Conservation (phyloP, 257 asterid species). For the Salvia hispanica region DNA sequence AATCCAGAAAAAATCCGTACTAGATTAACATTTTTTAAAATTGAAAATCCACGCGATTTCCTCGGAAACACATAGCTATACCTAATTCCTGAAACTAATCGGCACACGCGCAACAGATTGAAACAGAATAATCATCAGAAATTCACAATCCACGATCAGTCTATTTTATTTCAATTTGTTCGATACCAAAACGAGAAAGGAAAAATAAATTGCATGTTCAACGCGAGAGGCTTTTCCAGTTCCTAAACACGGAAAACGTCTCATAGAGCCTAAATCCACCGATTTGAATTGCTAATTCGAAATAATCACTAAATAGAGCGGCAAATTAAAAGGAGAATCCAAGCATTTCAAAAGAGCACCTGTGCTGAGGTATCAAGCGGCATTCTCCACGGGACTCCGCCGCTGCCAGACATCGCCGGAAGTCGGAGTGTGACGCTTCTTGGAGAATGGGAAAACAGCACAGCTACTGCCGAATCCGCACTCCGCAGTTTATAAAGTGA, state of each 20-base stretch:
- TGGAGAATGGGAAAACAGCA: conserved; percentile 6
- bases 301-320: background rate
- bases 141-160: conserved; percentile 9
- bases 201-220: conserved; percentile 34
- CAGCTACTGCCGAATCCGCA: background rate
- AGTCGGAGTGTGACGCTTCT: conserved; percentile 7
- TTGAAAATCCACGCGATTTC: conserved; percentile 11
- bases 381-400: conserved; percentile 29
- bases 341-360: conserved; percentile 16
- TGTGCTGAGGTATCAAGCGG: conserved; percentile 15
- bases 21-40: conserved; percentile 18
- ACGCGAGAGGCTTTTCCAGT: background rate
- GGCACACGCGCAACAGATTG: background rate
- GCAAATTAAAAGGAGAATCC: background rate
- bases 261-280: background rate
- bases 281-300: conserved; percentile 9
- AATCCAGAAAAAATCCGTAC: background rate
- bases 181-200: background rate
- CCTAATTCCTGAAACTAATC: background rate
- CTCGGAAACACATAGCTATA: background rate
- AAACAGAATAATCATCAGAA: conserved; percentile 1
- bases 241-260: conserved; percentile 18
- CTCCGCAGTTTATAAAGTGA: background rate
- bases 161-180: conserved; percentile 5
- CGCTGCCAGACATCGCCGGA: conserved; percentile 32